Conservation (phyloP, 352 stramenopile genomes). For the Aphanomyces stellatus region DNA sequence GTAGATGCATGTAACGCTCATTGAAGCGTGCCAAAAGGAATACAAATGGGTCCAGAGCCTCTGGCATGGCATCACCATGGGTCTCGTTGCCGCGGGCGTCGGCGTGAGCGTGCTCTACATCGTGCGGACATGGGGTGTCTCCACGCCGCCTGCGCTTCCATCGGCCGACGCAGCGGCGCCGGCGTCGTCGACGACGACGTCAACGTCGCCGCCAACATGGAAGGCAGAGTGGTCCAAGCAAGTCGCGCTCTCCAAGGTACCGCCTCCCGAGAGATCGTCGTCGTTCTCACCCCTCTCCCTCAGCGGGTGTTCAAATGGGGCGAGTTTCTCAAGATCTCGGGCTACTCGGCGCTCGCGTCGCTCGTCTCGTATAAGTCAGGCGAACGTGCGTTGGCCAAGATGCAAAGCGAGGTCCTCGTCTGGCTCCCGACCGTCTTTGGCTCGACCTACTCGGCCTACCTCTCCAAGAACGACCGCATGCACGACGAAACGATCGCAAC, state of each 20-base stretch:
- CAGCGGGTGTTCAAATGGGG: constrained; percentile 57
- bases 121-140: constrained; percentile 49
- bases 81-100: constrained; percentile 44
- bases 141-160: neutral
- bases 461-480: constrained; percentile 69
- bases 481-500: constrained; percentile 63
- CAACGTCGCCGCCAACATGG: constrained; percentile 32
- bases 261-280: neutral
- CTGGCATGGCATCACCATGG: constrained; percentile 66
- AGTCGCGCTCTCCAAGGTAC: constrained; percentile 40
- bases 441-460: constrained; percentile 54
- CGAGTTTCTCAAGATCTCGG: constrained; percentile 65
- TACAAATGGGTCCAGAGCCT: constrained; percentile 61
- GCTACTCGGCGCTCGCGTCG: constrained; percentile 52
- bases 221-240: constrained; percentile 73
- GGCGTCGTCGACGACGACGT: neutral
- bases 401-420: constrained; percentile 53
- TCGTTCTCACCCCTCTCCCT: neutral
- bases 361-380: constrained; percentile 65
- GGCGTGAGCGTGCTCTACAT: constrained; percentile 66
- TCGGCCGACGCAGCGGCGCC: constrained; percentile 8
- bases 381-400: constrained; percentile 53
- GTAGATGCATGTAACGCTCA: constrained; percentile 66
- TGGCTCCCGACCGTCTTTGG: constrained; percentile 70
- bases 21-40: constrained; percentile 70